Conservation (phyloP, 164 flowering plant genomes). For the Euptelea pleiosperma region DNA sequence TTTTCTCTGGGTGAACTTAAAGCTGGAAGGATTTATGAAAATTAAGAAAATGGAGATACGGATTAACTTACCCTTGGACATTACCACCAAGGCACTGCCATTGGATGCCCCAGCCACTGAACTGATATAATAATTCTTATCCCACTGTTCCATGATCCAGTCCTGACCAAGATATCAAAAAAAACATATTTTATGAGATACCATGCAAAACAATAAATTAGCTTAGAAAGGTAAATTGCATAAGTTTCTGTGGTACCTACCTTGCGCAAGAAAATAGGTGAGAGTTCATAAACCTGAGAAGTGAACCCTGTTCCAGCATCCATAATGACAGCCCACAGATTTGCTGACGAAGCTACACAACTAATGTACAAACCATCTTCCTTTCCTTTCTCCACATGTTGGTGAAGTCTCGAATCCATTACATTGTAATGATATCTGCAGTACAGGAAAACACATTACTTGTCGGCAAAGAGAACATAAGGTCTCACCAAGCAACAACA, state of each 20-base stretch:
- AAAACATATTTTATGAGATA: background rate
- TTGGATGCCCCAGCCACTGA: constrained; percentile 50
- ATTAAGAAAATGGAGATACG: background rate
- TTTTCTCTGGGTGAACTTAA: no score
- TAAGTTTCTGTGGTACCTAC: constrained; percentile 17
- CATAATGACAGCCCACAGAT: constrained; percentile 60
- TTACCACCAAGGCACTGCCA: constrained; percentile 55
- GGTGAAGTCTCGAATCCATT: constrained; percentile 38
- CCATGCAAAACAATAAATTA: background rate
- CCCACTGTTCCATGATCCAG: constrained; percentile 64
- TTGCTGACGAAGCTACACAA: constrained; percentile 42
- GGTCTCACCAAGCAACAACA: no score
- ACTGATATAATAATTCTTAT: constrained; percentile 51
- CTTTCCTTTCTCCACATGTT: constrained; percentile 52
- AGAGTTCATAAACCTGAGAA: constrained; percentile 48
- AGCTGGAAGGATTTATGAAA: background rate
- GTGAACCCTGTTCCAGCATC: constrained; percentile 61
- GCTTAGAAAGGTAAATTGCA: background rate
- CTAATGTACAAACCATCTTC: constrained; percentile 53
- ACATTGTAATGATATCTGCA: constrained; percentile 63
- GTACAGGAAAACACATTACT: background rate
- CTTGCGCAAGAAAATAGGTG: constrained; percentile 46
- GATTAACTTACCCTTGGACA: constrained; percentile 49
- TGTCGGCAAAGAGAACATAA: no score
- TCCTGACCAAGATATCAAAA: constrained; percentile 30